phyloP scores from a whole-genome alignment of 345 rosid genomes.

The Brassica napus region Da-Ae NC_063448.1:1371501-1372000 shows the following conservation, averaged over 20 bases:
- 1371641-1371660: too few species aligned
- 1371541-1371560: neutral
- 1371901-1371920: neutral
- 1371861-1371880: neutral
- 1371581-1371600: too few species aligned
- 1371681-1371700: too few species aligned
- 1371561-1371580: neutral
- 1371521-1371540: neutral
- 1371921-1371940: neutral
- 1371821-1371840: neutral
- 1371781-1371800: neutral
- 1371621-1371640: neutral
- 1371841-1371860: neutral
- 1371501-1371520: neutral
- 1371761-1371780: neutral
- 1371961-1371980: neutral
- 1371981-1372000: neutral
- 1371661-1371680: too few species aligned
- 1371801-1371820: neutral
- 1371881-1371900: neutral
- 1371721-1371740: neutral
- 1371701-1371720: slow-evolving; percentile 8
- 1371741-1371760: neutral
- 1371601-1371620: neutral
- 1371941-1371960: neutral